These are phyloP conservation scores for Pleurotus eryngii DNA, from an alignment of 768 basidiomycete genomes.

Conservation along the genomic window DNA sequence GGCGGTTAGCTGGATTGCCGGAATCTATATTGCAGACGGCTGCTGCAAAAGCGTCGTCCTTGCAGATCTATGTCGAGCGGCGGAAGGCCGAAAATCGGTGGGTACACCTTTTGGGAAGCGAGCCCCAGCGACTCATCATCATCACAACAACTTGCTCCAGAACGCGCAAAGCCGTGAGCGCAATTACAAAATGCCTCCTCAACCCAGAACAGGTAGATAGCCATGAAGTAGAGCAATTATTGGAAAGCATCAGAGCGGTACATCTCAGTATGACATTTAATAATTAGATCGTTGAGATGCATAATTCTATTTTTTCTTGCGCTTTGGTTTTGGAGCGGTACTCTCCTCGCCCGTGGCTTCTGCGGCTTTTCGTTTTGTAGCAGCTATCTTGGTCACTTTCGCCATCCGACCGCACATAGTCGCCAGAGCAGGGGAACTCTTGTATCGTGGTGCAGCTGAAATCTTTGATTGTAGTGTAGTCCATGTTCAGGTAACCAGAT, in stretches of 20 bases:
- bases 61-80: constrained; percentile 52
- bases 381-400: constrained; percentile 14
- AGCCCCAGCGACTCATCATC: no score
- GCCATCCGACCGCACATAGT: constrained; percentile 65
- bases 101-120: constrained; percentile 10
- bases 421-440: constrained; percentile 56
- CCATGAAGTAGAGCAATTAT: not conserved
- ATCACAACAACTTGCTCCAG: not conserved
- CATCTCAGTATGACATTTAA: not conserved
- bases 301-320: constrained; percentile 28
- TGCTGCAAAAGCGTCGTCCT: constrained; percentile 44
- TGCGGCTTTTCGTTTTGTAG: constrained; percentile 38
- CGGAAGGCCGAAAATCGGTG: constrained; percentile 51
- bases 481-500: constrained; percentile 68
- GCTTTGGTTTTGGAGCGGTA: constrained; percentile 14
- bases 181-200: not conserved
- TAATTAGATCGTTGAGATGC: not conserved
- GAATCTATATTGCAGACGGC: constrained; percentile 66
- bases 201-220: not conserved
- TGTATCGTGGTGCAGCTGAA: constrained; percentile 53
- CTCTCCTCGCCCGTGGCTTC: constrained; percentile 19
- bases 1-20: constrained; percentile 80
- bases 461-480: constrained; percentile 44
- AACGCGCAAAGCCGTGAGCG: constrained; percentile 9
- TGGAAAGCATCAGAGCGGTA: not conserved